Conservation (phyloP, 2,329 filamentous ascomycete genomes). For the Mariannaea sp. region DNA sequence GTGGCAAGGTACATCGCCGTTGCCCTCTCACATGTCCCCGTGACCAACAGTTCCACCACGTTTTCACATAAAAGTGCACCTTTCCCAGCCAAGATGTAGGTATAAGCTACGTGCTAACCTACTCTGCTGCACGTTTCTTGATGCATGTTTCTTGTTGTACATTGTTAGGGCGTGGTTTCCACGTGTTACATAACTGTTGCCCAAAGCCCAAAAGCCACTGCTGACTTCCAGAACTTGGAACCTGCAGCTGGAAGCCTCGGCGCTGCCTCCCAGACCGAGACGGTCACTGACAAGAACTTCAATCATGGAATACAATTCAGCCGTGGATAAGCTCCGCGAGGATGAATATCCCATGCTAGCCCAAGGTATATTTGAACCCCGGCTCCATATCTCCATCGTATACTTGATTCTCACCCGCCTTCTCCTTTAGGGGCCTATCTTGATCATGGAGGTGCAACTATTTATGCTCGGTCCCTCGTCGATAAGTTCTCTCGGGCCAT, state of each 20-base stretch:
- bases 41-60: not conserved
- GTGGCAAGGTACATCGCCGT: not conserved
- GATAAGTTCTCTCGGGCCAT: conserved; percentile 61
- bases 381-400: too few species aligned
- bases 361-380: conserved; percentile 28
- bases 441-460: conserved; percentile 62
- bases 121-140: not conserved
- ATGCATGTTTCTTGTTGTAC: not conserved
- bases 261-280: conserved; percentile 19
- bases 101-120: not conserved
- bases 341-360: conserved; percentile 37
- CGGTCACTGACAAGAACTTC: conserved; percentile 9
- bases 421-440: conserved; percentile 50
- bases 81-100: not conserved
- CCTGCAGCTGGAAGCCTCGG: conserved; percentile 18
- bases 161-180: too few species aligned
- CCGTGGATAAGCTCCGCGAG: conserved; percentile 34
- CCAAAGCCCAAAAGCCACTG: not conserved
- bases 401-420: not conserved
- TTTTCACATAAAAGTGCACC: not conserved
- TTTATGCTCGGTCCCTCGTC: conserved; percentile 63
- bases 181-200: conserved; percentile 4
- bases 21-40: too few species aligned
- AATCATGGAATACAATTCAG: conserved; percentile 34
- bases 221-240: conserved; percentile 6